Conservation (phyloP, 495 filamentous ascomycete genomes). For the Aspergillus campestris region DNA sequence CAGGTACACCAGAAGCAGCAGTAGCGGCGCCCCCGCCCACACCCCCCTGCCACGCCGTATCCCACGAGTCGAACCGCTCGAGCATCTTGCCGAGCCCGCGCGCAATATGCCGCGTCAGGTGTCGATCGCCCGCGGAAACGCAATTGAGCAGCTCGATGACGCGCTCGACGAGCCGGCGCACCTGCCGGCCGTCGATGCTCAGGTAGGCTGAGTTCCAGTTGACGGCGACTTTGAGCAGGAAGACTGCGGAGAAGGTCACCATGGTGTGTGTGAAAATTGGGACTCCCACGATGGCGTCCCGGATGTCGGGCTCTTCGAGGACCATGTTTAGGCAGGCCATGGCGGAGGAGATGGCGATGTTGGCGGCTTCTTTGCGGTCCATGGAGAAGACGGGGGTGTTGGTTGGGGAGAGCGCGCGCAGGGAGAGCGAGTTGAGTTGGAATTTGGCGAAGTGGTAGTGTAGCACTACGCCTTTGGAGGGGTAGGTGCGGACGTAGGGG, state of each 20-base stretch:
- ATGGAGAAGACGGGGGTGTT: slow-evolving; percentile 45
- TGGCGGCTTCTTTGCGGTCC: slow-evolving; percentile 46
- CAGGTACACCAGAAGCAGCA: slow-evolving; percentile 2
- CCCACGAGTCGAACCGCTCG: slow-evolving; percentile 40
- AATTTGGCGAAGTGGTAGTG: slow-evolving; percentile 56
- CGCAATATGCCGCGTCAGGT: slow-evolving; percentile 46
- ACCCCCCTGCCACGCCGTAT: slow-evolving; percentile 25
- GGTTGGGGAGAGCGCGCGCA: slow-evolving; percentile 42
- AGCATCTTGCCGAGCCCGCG: slow-evolving; percentile 46
- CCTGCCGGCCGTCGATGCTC: slow-evolving; percentile 33
- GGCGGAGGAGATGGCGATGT: slow-evolving; percentile 48
- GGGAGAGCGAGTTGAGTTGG: slow-evolving; percentile 50
- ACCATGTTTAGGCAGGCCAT: slow-evolving; percentile 48
- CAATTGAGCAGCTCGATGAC: slow-evolving; percentile 46
- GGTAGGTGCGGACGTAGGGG: slow-evolving; percentile 47
- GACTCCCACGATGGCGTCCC: slow-evolving; percentile 50
- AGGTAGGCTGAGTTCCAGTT: slow-evolving; percentile 47
- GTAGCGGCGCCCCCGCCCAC: background rate
- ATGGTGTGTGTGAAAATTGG: slow-evolving; percentile 55
- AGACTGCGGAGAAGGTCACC: slow-evolving; percentile 51
- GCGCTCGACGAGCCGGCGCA: slow-evolving; percentile 39
- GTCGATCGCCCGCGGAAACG: slow-evolving; percentile 43
- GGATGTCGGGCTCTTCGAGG: slow-evolving; percentile 47
- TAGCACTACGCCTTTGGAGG: slow-evolving; percentile 50
- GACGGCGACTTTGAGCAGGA: slow-evolving; percentile 47